A percentile compares a stretch with the other conserved stretches of the same genome.
Evolutionary conservation across 495 filamentous ascomycete genomes (phyloP).

Genomic region (Amniculicola lignicola): DNA sequence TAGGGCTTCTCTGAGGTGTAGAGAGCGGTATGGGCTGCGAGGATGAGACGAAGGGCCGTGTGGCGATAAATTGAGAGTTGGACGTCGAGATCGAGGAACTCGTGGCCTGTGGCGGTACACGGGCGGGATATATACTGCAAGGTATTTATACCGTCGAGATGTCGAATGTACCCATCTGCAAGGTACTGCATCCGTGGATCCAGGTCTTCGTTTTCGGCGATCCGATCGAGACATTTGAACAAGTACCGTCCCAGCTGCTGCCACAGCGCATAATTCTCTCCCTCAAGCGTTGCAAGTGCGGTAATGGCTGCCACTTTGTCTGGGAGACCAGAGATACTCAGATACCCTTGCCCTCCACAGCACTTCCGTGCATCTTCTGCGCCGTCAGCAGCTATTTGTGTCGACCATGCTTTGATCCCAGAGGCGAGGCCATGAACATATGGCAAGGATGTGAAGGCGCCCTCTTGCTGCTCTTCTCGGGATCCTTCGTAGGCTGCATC

Average conservation of each 20-base stretch:
- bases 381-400: slow-evolving; percentile 11
- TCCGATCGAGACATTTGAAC: slow-evolving; percentile 12
- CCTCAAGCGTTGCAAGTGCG: slow-evolving; percentile 30
- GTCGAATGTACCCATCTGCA: background rate
- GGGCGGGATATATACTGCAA: background rate
- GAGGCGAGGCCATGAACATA: slow-evolving; percentile 3
- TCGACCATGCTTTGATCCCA: slow-evolving; percentile 19
- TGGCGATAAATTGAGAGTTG: slow-evolving; percentile 24
- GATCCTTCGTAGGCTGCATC: slow-evolving; percentile 10
- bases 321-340: slow-evolving; percentile 26
- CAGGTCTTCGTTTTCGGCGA: background rate
- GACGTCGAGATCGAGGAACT: slow-evolving; percentile 11
- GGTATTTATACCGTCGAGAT: background rate
- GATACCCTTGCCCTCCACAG: slow-evolving; percentile 26
- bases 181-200: slow-evolving; percentile 9
- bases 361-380: slow-evolving; percentile 18
- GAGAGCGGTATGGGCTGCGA: background rate
- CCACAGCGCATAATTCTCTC: slow-evolving; percentile 21
- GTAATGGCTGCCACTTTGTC: slow-evolving; percentile 25
- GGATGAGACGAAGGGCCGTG: slow-evolving; percentile 5
- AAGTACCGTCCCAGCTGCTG: slow-evolving; percentile 20
- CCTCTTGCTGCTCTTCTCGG: background rate
- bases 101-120: background rate
- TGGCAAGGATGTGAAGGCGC: background rate
- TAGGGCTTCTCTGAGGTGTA: background rate